Evolutionary conservation across 352 stramenopile species (phyloP).

Genomic region (Globisporangium megalacanthum): DNA sequence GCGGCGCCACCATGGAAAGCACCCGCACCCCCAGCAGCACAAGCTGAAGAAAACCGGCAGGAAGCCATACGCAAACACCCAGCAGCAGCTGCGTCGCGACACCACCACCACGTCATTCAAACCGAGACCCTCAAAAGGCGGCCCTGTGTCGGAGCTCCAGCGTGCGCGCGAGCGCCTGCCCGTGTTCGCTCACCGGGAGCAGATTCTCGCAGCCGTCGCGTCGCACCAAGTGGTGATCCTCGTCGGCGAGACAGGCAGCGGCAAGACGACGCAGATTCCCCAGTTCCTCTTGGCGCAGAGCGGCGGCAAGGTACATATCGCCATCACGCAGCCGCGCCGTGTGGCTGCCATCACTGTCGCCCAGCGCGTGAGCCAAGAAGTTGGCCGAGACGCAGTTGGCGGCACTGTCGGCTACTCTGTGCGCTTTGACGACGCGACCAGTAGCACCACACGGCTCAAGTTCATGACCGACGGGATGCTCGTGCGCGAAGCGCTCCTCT

Average conservation of each 20-base stretch:
- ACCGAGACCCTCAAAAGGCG: background rate
- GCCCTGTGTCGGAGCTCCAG: conserved; percentile 34
- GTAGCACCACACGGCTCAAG: conserved; percentile 87
- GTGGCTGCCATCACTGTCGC: conserved; percentile 82
- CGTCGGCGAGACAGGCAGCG: conserved; percentile 86
- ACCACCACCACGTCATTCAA: background rate
- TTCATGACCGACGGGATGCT: conserved; percentile 93
- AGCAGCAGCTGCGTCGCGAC: conserved; percentile 6
- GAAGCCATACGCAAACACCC: background rate
- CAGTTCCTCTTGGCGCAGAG: conserved; percentile 82
- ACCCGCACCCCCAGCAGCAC: conserved; percentile 7
- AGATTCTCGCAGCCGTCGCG: conserved; percentile 59
- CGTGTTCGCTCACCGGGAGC: conserved; percentile 65
- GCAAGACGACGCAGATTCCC: conserved; percentile 90
- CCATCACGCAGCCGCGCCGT: conserved; percentile 78
- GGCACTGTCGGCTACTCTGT: conserved; percentile 90
- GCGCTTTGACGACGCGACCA: conserved; percentile 92
- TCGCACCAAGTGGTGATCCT: conserved; percentile 80
- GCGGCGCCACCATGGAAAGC: background rate
- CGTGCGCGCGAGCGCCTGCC: conserved; percentile 58
- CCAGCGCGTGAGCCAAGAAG: conserved; percentile 73
- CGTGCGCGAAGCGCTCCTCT: conserved; percentile 83
- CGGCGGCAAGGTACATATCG: conserved; percentile 36
- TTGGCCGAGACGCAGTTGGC: conserved; percentile 38
- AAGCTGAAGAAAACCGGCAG: background rate